Conservation (phyloP, 805 yeast genomes). For the Kuraishia capsulata region DNA sequence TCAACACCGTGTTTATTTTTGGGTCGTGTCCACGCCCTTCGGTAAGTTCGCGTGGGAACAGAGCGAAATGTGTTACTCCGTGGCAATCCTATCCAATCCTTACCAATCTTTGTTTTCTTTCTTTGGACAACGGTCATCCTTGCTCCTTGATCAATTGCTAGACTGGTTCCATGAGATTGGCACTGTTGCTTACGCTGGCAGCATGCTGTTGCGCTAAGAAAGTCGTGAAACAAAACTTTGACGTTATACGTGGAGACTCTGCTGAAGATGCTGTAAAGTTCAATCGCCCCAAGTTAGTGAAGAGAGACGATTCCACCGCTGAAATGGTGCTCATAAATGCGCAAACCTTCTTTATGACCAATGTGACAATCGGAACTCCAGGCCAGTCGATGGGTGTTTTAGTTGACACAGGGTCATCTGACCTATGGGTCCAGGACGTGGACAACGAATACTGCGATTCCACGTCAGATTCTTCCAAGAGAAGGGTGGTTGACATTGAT, state of each 20-base stretch:
- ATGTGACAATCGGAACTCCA: conserved; percentile 46
- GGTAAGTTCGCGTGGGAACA: too few species aligned
- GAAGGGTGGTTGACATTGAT: background rate
- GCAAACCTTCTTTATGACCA: conserved; percentile 34
- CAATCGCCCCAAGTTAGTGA: background rate
- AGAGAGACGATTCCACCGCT: background rate
- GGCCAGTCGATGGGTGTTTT: conserved; percentile 44
- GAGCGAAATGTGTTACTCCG: too few species aligned
- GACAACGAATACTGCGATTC: conserved; percentile 35
- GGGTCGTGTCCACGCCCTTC: too few species aligned
- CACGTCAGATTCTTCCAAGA: background rate
- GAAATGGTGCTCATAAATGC: conserved; percentile 26
- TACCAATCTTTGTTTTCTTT: too few species aligned
- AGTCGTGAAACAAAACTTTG: background rate
- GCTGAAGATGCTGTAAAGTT: background rate
- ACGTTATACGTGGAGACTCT: background rate
- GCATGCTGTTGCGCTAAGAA: too few species aligned
- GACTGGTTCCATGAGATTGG: too few species aligned
- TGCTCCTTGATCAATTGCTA: too few species aligned
- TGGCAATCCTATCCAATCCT: too few species aligned
- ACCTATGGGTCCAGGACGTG: conserved; percentile 52
- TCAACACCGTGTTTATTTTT: too few species aligned
- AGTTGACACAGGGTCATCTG: conserved; percentile 74
- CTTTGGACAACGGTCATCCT: too few species aligned
- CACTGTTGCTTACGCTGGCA: too few species aligned